A percentile compares a stretch with the other conserved stretches of the same genome.
Conservation (phyloP, 768 basidiomycete genomes). For the Coprinopsis strossmayeri region DNA sequence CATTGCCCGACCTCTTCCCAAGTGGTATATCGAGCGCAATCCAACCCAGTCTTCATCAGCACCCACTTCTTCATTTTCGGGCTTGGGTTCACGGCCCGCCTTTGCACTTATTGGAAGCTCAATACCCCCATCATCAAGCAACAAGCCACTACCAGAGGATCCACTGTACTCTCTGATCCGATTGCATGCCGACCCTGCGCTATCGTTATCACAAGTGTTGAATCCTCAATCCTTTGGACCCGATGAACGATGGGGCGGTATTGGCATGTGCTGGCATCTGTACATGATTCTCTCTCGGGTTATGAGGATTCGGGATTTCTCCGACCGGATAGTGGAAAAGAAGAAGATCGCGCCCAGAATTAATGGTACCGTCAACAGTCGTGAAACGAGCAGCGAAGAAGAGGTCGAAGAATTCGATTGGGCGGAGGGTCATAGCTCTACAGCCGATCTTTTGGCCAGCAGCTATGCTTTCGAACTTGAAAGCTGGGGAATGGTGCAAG, state of each 20-base stretch:
- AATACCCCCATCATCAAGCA: conserved; percentile 26
- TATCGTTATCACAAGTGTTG: conserved; percentile 63
- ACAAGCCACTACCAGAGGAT: conserved; percentile 35
- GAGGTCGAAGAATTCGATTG: conserved; percentile 19
- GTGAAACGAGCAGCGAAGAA: conserved; percentile 10
- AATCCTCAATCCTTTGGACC: conserved; percentile 68
- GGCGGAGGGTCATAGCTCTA: conserved; percentile 73
- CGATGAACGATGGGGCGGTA: conserved; percentile 71
- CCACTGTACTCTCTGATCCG: conserved; percentile 78
- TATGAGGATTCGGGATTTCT: conserved; percentile 79
- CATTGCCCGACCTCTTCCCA: conserved; percentile 53
- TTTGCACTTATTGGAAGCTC: conserved; percentile 27
- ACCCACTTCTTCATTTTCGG: neutral
- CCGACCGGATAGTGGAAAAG: conserved; percentile 58
- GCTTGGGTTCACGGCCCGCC: conserved; percentile 11
- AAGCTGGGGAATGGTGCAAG: conserved; percentile 70
- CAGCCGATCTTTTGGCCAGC: conserved; percentile 76
- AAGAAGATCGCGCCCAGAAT: too few relatives aligned
- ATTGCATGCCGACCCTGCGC: conserved; percentile 66
- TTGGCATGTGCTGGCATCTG: conserved; percentile 77
- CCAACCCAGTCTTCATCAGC: conserved; percentile 22
- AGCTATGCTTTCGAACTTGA: conserved; percentile 88
- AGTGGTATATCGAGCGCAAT: conserved; percentile 30
- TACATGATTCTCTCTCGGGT: conserved; percentile 83
- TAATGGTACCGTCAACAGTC: conserved; percentile 19